phyloP scores from a whole-genome alignment of 164 flowering plant species.

The Amborella trichopoda region DNA sequence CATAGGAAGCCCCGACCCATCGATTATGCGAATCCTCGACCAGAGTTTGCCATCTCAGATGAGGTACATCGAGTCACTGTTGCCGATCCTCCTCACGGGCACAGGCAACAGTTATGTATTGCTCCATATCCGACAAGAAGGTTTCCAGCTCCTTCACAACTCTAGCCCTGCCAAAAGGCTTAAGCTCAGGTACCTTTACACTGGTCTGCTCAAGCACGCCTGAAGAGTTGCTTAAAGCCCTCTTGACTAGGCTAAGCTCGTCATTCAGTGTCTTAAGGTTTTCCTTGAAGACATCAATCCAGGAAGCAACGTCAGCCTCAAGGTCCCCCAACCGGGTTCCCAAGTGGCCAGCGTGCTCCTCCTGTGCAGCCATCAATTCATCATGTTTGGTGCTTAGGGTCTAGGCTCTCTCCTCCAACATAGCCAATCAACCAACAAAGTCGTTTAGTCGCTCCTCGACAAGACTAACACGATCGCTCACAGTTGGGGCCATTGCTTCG shows the following conservation, averaged over 20 bases:
- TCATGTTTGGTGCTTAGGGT: no score
- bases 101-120: conserved; percentile 3
- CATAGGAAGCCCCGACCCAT: background rate
- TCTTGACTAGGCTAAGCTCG: background rate
- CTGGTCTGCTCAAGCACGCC: background rate
- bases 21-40: background rate
- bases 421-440: no score
- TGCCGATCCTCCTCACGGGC: background rate
- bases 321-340: no score
- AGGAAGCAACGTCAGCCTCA: no score
- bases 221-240: background rate
- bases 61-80: conserved; percentile 1
- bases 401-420: no score
- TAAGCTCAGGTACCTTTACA: conserved; percentile 5
- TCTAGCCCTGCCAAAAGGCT: background rate
- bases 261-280: no score
- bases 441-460: no score
- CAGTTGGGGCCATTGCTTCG: no score
- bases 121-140: conserved; percentile 9
- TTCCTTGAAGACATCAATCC: no score
- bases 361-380: no score
- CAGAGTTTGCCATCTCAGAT: conserved; percentile 5
- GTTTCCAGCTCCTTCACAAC: conserved; percentile 7
- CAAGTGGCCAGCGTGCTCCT: no score
- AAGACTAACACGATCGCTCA: no score